These are phyloP conservation scores for Diaporthe longicolla DNA, from an alignment of 2,329 filamentous ascomycete species.

Conservation along the genomic window DNA sequence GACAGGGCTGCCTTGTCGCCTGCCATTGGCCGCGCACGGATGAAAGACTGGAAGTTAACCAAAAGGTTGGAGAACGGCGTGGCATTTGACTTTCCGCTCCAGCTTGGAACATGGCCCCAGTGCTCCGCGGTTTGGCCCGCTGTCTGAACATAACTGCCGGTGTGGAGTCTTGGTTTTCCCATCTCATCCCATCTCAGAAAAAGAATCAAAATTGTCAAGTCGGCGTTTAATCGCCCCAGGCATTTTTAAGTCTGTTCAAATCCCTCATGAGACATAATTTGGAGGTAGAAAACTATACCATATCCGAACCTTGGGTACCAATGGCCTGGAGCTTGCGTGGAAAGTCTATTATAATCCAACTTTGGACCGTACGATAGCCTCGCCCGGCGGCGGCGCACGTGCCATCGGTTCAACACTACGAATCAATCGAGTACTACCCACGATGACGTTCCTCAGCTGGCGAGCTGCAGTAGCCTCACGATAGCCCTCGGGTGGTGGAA, in stretches of 20 bases:
- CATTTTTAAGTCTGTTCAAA: not conserved
- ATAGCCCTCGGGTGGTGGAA: not conserved
- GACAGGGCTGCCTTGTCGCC: not conserved
- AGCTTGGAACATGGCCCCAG: not conserved
- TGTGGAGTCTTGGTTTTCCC: not conserved
- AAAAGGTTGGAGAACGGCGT: constrained; percentile 2
- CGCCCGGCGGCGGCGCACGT: constrained; percentile 6
- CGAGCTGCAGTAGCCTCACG: not conserved
- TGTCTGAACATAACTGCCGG: not conserved
- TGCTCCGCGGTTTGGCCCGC: not conserved
- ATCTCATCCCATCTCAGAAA: not conserved
- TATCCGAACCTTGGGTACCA: not conserved
- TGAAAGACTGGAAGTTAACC: not conserved
- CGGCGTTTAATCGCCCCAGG: not conserved
- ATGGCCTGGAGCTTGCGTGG: not conserved
- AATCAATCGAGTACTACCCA: constrained; percentile 9
- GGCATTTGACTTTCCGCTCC: not conserved
- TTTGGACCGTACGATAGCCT: not conserved
- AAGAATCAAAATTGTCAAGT: not conserved
- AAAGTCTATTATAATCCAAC: not conserved
- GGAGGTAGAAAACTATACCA: not conserved
- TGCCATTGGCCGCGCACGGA: constrained; percentile 26
- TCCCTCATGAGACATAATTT: not conserved
- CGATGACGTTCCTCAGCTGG: constrained; percentile 14
- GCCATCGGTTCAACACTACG: not conserved